These are phyloP conservation scores for Backusella circina DNA, from an alignment of 192 early-diverging fungal species.

Conservation along the genomic window DNA sequence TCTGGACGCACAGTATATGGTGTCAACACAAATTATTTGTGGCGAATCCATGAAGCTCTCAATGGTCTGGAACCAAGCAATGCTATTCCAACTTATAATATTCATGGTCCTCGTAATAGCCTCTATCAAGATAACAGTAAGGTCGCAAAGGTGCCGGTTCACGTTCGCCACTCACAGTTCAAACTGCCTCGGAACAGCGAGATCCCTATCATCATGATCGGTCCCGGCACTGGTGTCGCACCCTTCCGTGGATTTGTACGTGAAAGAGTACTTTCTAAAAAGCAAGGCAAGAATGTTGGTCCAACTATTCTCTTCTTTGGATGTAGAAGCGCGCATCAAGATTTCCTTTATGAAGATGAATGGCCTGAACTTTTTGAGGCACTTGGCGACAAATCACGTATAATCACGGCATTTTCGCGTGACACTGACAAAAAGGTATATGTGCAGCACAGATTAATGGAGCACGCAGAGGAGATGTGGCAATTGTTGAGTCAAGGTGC, in stretches of 20 bases:
- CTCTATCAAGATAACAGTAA: conserved; percentile 11
- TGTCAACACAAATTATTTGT: conserved; percentile 85
- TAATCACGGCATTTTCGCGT: conserved; percentile 90
- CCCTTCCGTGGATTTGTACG: conserved; percentile 95
- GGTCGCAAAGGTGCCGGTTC: conserved; percentile 65
- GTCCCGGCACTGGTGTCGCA: conserved; percentile 97
- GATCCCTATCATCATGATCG: conserved; percentile 91
- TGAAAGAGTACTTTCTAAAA: conserved; percentile 70
- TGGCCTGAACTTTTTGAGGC: conserved; percentile 61
- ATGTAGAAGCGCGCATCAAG: conserved; percentile 77
- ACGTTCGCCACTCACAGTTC: conserved; percentile 87
- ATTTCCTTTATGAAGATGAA: conserved; percentile 89
- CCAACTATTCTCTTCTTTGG: conserved; percentile 91
- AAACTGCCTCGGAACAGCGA: conserved; percentile 73
- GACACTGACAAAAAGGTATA: conserved; percentile 81
- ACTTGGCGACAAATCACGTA: conserved; percentile 47
- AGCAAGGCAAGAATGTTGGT: conserved; percentile 65
- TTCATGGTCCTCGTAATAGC: conserved; percentile 37
- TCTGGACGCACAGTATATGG: conserved; percentile 65
- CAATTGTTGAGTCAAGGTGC: conserved; percentile 69
- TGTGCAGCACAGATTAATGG: conserved; percentile 85
- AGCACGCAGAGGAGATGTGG: conserved; percentile 78
- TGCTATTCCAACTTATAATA: conserved; percentile 16
- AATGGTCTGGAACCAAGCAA: neutral
- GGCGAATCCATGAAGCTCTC: conserved; percentile 49